Conservation (phyloP, 495 filamentous ascomycete genomes). For the Aspergillus sclerotioniger region DNA sequence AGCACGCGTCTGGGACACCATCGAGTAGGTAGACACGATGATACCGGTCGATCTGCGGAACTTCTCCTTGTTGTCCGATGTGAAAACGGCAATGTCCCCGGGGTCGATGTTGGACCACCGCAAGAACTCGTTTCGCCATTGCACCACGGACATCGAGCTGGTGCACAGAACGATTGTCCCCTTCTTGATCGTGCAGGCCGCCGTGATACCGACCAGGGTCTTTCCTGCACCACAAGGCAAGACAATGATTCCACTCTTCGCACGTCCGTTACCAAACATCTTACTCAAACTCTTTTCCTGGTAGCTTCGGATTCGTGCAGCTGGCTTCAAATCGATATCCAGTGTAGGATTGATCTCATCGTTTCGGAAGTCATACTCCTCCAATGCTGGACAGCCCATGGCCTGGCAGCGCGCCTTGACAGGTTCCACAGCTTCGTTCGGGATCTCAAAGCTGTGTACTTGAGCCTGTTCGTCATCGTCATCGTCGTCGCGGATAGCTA, state of each 20-base stretch:
- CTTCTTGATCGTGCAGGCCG: constrained; percentile 96
- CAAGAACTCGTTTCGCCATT: constrained; percentile 94
- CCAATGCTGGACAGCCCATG: constrained; percentile 81
- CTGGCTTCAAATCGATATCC: constrained; percentile 85
- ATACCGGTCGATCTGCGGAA: constrained; percentile 90
- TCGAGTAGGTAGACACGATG: constrained; percentile 96
- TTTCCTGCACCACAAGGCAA: constrained; percentile 96
- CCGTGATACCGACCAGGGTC: constrained; percentile 94
- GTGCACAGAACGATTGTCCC: constrained; percentile 93
- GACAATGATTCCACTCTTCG: constrained; percentile 96
- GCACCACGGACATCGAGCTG: constrained; percentile 94
- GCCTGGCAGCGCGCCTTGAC: constrained; percentile 89
- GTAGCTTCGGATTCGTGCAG: constrained; percentile 82
- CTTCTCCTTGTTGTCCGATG: constrained; percentile 86
- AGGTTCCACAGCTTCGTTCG: constrained; percentile 68
- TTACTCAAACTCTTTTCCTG: constrained; percentile 97
- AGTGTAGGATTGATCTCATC: constrained; percentile 85
- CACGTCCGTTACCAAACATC: constrained; percentile 98
- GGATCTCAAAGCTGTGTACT: constrained; percentile 94
- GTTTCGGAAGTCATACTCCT: constrained; percentile 98
- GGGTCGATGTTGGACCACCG: constrained; percentile 98
- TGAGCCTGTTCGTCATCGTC: constrained; percentile 89
- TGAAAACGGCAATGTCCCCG: constrained; percentile 90
- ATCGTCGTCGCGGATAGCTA: constrained; percentile 69
- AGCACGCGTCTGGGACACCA: constrained; percentile 87